phyloP scores from a whole-genome alignment of 495 filamentous ascomycete genomes.

The Chaetomium tenue region DNA sequence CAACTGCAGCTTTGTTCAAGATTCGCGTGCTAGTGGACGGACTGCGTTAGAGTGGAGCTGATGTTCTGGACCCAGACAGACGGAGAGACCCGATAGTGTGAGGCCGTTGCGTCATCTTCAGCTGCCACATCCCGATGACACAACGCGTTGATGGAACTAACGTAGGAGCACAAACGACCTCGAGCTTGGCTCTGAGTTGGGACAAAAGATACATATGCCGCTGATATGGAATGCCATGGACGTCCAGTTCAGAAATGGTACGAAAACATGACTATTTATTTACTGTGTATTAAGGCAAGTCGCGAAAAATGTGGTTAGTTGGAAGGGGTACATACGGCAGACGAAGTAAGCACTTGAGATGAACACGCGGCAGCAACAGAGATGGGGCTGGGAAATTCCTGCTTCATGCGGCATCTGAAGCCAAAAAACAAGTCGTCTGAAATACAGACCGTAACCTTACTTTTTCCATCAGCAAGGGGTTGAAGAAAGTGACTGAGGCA shows the following conservation, averaged over 20 bases:
- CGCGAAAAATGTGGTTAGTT: too few species aligned
- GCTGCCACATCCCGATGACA: not conserved
- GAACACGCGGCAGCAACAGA: not conserved
- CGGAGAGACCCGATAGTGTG: conserved; percentile 2
- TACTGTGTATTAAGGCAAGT: too few species aligned
- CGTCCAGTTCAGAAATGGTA: too few species aligned
- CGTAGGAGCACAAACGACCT: not conserved
- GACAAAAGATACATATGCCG: too few species aligned
- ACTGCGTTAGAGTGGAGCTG: too few species aligned
- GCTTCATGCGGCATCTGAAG: not conserved
- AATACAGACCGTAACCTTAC: too few species aligned
- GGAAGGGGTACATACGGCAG: not conserved
- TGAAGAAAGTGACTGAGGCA: not conserved
- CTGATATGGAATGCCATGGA: too few species aligned
- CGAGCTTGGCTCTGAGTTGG: not conserved
- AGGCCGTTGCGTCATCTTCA: conserved; percentile 2
- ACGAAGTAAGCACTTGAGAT: not conserved
- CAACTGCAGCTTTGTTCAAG: not conserved
- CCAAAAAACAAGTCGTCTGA: not conserved
- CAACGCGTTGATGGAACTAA: not conserved
- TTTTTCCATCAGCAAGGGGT: not conserved
- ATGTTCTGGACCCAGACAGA: not conserved
- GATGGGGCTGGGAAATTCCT: not conserved
- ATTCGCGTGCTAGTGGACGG: too few species aligned
- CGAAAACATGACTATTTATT: too few species aligned